Evolutionary conservation across 2,329 filamentous ascomycete genomes (phyloP), one percentile per base, ranked within the genome.

Genomic region (Elsinoe fawcettii): DNA sequence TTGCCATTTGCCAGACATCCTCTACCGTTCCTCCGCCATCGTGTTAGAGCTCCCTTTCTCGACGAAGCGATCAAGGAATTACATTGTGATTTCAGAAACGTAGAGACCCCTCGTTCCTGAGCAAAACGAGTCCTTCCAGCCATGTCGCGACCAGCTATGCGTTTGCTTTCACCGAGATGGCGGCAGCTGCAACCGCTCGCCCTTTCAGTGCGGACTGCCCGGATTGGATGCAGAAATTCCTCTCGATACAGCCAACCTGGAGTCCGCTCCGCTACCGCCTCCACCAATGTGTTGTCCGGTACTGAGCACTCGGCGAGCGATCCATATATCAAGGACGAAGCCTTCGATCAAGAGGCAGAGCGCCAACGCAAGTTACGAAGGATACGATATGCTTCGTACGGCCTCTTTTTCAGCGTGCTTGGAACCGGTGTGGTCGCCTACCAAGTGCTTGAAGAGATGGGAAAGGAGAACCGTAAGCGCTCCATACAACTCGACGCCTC

Each of bases 341-440:
- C 61, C 3, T 47, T 66, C 47, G 64, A 62, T 32, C 61, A 56
- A 20, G 66, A 67, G 46, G 62, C 67, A 59, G 66, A 66, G 60
- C 62, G 64, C 23, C 60, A 65, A 27, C 65, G 67, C 54, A 63
- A 67, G 55, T 49, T 68, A 34, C 62, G 63, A 23, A 66, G 68
- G 23, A 70, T 70, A 67, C 69, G 68, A 30, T 67, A 68, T 56
- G 67, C 69, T 7, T 67, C 66, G 12, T 69, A 70, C 62, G 69
- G 69, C n/a, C 59, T 71, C 39, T 58, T 70, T 16, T 23, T 69
- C 58, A 70, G 64, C 51, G 59, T 70, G 9, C 63, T 62, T 20
- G 67, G 62, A 1, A 57, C 70, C 16, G 63, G 62, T 1, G 59
- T 65, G 14, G 62, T 67, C 1, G 39, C 69, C 1, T 69, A 63